Conservation (phyloP, 2,329 filamentous ascomycete genomes). For the Aspergillus cejpii region DNA sequence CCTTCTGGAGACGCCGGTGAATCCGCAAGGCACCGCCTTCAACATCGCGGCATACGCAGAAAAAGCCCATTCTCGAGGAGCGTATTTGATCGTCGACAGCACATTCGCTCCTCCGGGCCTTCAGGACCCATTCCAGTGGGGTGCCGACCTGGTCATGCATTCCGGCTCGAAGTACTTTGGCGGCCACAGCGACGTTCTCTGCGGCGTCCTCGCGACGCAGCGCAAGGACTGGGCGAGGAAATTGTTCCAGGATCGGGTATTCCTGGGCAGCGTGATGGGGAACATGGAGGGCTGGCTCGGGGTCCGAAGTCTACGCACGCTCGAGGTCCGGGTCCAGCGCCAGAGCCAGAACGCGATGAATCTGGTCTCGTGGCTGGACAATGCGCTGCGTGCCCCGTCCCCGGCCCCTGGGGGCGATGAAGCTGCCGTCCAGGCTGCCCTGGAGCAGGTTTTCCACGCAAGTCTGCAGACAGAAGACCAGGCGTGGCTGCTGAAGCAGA, state of each 20-base stretch:
- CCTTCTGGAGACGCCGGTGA: constrained; percentile 88
- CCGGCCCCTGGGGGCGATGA: constrained; percentile 38
- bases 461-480: constrained; percentile 65
- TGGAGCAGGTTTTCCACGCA: constrained; percentile 65
- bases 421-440: constrained; percentile 46
- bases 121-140: constrained; percentile 73
- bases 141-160: constrained; percentile 85
- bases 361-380: constrained; percentile 66
- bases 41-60: constrained; percentile 65
- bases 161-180: constrained; percentile 94
- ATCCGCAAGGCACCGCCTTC: constrained; percentile 77
- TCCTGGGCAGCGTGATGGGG: constrained; percentile 78
- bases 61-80: constrained; percentile 64
- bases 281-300: constrained; percentile 89
- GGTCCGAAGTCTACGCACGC: constrained; percentile 73
- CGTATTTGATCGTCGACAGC: constrained; percentile 74
- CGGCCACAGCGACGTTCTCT: constrained; percentile 89
- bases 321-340: constrained; percentile 72
- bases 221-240: constrained; percentile 52
- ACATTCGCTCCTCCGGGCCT: constrained; percentile 90
- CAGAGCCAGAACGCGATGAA: constrained; percentile 65
- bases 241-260: constrained; percentile 63
- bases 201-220: constrained; percentile 68
- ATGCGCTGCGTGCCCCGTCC: constrained; percentile 39
- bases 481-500: constrained; percentile 74